Conservation (phyloP, 495 filamentous ascomycete genomes). For the Pyronema omphalodes region DNA sequence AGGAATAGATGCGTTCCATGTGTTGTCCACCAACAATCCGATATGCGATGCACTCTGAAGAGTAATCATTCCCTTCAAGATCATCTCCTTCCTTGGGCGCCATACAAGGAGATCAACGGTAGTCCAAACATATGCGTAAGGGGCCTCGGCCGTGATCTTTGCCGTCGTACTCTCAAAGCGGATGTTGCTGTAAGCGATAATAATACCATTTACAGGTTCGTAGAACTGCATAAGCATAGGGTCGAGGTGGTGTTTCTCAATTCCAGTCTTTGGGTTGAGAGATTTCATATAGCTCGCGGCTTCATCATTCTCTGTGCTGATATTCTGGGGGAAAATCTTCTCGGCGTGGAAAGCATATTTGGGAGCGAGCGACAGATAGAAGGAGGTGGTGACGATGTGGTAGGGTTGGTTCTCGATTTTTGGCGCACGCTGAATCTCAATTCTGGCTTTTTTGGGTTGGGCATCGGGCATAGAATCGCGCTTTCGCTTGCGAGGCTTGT, state of each 20-base stretch:
- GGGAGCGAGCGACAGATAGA: constrained; percentile 55
- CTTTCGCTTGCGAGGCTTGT: neutral
- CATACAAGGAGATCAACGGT: constrained; percentile 58
- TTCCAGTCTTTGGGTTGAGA: constrained; percentile 18
- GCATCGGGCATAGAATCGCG: neutral
- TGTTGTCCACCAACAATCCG: constrained; percentile 51
- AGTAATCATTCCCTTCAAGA: constrained; percentile 49
- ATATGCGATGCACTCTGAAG: constrained; percentile 55
- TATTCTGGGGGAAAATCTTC: constrained; percentile 13
- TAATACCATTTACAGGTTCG: constrained; percentile 46
- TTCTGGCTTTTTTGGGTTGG: neutral
- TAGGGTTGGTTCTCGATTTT: constrained; percentile 34
- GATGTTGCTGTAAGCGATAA: constrained; percentile 50
- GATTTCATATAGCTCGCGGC: constrained; percentile 11
- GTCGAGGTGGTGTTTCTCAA: constrained; percentile 44
- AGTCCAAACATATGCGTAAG: constrained; percentile 38
- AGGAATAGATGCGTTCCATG: constrained; percentile 57
- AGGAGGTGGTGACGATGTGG: constrained; percentile 39
- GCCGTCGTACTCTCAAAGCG: constrained; percentile 22
- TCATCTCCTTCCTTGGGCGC: constrained; percentile 38
- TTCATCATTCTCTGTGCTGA: constrained; percentile 8
- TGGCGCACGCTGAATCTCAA: neutral
- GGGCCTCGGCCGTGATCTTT: constrained; percentile 29
- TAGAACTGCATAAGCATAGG: constrained; percentile 60
- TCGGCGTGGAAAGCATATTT: constrained; percentile 24